phyloP scores from a whole-genome alignment of 106 monocot genomes.

The Alisma plantagoaquatica region DNA sequence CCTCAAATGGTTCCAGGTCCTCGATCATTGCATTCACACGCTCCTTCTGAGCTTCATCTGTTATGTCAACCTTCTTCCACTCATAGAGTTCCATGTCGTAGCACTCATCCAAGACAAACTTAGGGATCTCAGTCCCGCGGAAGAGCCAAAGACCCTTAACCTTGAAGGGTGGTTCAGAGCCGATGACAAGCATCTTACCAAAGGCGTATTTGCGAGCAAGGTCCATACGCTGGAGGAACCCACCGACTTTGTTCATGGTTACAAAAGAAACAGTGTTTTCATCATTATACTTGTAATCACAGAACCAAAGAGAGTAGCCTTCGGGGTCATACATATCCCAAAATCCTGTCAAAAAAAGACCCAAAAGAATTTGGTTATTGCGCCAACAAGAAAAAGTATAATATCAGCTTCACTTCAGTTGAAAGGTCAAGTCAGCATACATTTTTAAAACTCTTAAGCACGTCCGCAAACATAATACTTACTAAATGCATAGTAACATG shows the following conservation, averaged over 20 bases:
- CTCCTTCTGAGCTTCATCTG: conserved; percentile 25
- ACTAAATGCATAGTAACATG: too few relatives aligned
- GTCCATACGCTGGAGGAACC: conserved; percentile 26
- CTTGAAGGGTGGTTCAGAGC: conserved; percentile 14
- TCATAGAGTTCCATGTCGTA: conserved; percentile 30
- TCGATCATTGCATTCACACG: conserved; percentile 29
- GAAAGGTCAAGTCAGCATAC: too few relatives aligned
- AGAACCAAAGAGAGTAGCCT: conserved; percentile 25
- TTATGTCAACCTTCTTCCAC: conserved; percentile 25
- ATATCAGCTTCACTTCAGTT: too few relatives aligned
- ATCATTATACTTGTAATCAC: conserved; percentile 26
- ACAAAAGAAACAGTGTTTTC: conserved; percentile 28
- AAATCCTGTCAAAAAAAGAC: conserved; percentile 7
- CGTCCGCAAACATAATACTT: too few relatives aligned
- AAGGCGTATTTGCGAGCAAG: conserved; percentile 21
- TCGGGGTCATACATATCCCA: conserved; percentile 31
- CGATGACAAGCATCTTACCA: conserved; percentile 26
- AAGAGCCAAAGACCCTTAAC: conserved; percentile 29
- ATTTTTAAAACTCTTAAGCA: too few relatives aligned
- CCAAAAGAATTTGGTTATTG: too few relatives aligned
- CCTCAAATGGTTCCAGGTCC: conserved; percentile 25
- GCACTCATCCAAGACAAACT: conserved; percentile 25
- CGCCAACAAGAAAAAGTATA: too few relatives aligned
- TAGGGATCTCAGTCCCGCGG: conserved; percentile 21
- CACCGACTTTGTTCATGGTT: conserved; percentile 23